Evolutionary conservation across 2,329 filamentous ascomycete species (phyloP).

Genomic region (Diaporthe citri): DNA sequence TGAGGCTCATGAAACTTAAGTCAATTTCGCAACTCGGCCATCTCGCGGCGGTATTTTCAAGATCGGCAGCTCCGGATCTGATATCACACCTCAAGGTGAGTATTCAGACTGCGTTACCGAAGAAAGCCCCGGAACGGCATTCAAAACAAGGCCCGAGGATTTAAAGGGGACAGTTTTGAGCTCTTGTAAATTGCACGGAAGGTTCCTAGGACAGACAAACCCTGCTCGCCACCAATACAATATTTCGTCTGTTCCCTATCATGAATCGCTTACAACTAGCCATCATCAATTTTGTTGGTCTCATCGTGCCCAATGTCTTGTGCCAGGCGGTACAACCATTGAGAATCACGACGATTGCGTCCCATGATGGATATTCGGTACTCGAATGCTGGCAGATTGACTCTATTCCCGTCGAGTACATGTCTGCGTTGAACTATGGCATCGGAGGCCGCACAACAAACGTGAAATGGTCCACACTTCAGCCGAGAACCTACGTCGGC

Average conservation of each 20-base stretch:
- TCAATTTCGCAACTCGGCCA: not conserved
- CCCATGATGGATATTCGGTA: not conserved
- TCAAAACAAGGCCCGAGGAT: not conserved
- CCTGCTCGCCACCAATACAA: not conserved
- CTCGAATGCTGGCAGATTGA: slow-evolving; percentile 8
- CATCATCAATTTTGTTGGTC: no score
- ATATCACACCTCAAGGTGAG: not conserved
- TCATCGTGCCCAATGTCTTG: not conserved
- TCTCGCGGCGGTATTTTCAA: not conserved
- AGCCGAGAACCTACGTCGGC: not conserved
- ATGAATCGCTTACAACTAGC: not conserved
- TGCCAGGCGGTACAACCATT: not conserved
- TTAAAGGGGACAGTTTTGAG: not conserved
- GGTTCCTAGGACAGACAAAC: no score
- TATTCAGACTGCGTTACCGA: not conserved
- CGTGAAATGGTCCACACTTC: slow-evolving; percentile 7
- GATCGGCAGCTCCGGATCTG: not conserved
- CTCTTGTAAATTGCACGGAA: not conserved
- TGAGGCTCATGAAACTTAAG: not conserved
- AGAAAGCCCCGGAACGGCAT: not conserved
- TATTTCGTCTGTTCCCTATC: not conserved
- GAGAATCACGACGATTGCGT: slow-evolving; percentile 1
- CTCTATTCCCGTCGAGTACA: not conserved
- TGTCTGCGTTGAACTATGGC: not conserved
- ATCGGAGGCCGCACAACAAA: not conserved